Base-by-base conservation (phyloP, 2,329 filamentous ascomycete genomes). In the Metarhizium robertsii region DNA sequence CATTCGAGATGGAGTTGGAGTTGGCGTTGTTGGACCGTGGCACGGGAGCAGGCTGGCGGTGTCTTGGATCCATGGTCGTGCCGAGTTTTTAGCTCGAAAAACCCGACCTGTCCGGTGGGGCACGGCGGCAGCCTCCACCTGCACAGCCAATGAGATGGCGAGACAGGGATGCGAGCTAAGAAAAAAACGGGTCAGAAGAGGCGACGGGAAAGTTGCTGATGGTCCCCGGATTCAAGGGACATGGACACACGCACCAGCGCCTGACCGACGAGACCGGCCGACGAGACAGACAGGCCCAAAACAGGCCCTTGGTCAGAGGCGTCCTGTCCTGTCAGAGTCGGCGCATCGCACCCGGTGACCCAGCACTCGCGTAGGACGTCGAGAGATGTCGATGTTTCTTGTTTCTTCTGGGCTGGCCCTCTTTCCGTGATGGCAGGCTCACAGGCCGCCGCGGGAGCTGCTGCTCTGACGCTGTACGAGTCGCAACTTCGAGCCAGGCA, bases 71-170 rank as follows among this genome's bases (percentile, higher is more conserved):
- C 71, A 73, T 59, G 50, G 53, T 71, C 59, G 63, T 64, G 64
- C 63, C 64, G 64, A 67, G 61, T 61, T 67, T 67, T 68, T 66
- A 70, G 68, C 66, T 68, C 64, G 59, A 66, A 62, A 68, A 66
- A 60, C 62, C 62, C 57, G 61, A 65, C 55, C 34, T 29, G 45
- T 43, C 38, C 29, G 18, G 46, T 52, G 43, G 25, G 54, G 50
- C 54, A 18, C 43, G 52, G 54, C 52, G 52, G 48, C 36, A 29
- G 52, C 45, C 43, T 48, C 45, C 45, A 48, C 45, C 14, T 48
- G 25, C 25, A 20, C 45, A 48, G 45, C 45, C 8, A 48, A 48
- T 48, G 20, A 48, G 13, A 16, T 48, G 45, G 45, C 13, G 10
- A 11, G 25, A 30, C 45, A 48, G 45, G 45, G 45, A n/a, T 30